phyloP scores from a whole-genome alignment of 2,329 filamentous ascomycete genomes.

The Trichoderma sp. region DNA sequence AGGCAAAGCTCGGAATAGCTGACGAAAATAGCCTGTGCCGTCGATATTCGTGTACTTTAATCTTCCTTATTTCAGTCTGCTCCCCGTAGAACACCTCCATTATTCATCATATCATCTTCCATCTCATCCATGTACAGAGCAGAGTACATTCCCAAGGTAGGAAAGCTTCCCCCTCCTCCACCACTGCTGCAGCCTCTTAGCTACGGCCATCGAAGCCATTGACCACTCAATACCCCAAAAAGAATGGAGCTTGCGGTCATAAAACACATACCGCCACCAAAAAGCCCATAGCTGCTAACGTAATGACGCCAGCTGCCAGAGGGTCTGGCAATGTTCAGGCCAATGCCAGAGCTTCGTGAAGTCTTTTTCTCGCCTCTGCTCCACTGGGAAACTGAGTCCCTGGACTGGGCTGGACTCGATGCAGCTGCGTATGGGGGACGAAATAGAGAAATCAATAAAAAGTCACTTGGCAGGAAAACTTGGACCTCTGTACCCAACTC shows the following conservation, averaged over 20 bases:
- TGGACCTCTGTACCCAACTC: neutral
- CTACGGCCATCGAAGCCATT: neutral
- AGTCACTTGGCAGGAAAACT: neutral
- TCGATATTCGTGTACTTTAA: neutral
- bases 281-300: neutral
- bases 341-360: neutral
- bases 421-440: no score
- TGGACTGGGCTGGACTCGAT: no score
- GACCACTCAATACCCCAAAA: neutral
- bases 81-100: neutral
- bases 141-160: neutral
- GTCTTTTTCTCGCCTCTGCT: neutral
- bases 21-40: neutral
- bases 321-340: neutral
- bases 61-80: neutral
- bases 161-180: neutral
- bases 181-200: conserved; percentile 1
- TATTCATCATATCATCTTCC: neutral
- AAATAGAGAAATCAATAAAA: neutral
- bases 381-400: neutral
- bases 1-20: neutral
- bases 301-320: neutral
- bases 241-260: conserved; percentile 5
- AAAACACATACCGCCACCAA: neutral
- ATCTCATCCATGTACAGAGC: neutral